Evolutionary conservation across 345 rosid genomes (phyloP).

Genomic region (Hibiscus mutabilis): DNA sequence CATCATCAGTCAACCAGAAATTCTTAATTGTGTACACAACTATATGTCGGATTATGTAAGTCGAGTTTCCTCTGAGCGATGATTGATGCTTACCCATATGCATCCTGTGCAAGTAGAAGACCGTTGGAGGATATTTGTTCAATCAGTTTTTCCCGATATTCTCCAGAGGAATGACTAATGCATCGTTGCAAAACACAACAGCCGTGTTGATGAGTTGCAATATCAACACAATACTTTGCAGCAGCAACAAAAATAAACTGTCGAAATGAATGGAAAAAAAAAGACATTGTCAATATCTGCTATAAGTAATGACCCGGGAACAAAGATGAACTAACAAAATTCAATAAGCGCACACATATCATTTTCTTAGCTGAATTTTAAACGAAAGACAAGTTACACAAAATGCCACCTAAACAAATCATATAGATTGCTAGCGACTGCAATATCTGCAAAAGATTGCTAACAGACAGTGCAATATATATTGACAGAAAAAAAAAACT

Average conservation of each 20-base stretch:
- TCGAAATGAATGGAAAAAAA: background rate
- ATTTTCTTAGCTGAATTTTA: background rate
- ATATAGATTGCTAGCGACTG: background rate
- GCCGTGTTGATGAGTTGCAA: constrained; percentile 48
- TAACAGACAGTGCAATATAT: background rate
- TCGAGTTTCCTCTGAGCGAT: background rate
- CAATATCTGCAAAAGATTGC: background rate
- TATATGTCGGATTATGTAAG: background rate
- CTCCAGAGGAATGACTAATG: constrained; percentile 34
- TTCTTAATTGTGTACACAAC: background rate
- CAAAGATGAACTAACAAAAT: background rate
- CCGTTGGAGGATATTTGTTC: constrained; percentile 33
- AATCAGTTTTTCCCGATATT: constrained; percentile 28
- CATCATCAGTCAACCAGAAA: background rate
- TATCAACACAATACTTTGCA: constrained; percentile 31
- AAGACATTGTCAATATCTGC: constrained; percentile 1
- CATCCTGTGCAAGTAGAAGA: constrained; percentile 45
- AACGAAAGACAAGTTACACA: background rate
- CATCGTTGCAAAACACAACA: constrained; percentile 50
- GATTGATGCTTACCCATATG: constrained; percentile 32
- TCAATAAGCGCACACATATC: background rate
- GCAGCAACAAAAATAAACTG: constrained; percentile 48
- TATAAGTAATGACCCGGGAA: background rate
- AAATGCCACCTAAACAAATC: background rate
- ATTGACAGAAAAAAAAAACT: background rate